These are phyloP conservation scores for Geranium rotundifolium DNA, from an alignment of 345 rosid species.

Conservation along the genomic window DNA sequence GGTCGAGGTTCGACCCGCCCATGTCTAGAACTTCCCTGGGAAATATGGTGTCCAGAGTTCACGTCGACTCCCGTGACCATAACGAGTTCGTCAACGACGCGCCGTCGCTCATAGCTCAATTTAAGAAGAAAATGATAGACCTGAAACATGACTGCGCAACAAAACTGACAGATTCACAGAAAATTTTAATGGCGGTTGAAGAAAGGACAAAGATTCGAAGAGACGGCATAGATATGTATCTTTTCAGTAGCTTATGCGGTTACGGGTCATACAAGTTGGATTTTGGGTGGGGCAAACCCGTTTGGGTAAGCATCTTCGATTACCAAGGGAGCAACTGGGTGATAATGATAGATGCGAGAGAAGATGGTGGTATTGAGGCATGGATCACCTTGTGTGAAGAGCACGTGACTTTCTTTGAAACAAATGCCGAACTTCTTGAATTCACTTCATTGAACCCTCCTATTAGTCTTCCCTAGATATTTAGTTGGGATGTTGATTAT, in stretches of 20 bases:
- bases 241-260: slow-evolving; percentile 11
- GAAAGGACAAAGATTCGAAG: not conserved
- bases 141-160: not conserved
- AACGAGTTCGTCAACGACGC: too few species aligned
- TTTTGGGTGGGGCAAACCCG: slow-evolving; percentile 24
- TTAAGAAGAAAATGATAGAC: not conserved
- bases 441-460: not conserved
- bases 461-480: too few species aligned
- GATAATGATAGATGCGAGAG: slow-evolving; percentile 9
- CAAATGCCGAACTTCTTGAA: slow-evolving; percentile 3
- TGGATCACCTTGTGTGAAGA: slow-evolving; percentile 11
- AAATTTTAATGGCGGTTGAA: not conserved
- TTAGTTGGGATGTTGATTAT: too few species aligned
- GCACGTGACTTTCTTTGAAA: slow-evolving; percentile 8
- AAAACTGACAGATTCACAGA: not conserved
- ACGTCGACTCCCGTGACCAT: not conserved
- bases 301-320: slow-evolving; percentile 5
- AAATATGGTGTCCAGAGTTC: not conserved
- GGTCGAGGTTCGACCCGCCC: not conserved
- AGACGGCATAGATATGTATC: not conserved
- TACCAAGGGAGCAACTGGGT: not conserved
- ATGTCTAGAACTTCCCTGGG: not conserved
- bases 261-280: slow-evolving; percentile 10
- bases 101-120: too few species aligned
- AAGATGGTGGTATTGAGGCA: slow-evolving; percentile 14